Base-by-base conservation (phyloP, 2,329 filamentous ascomycete genomes). In the Scedosporium boydii region DNA sequence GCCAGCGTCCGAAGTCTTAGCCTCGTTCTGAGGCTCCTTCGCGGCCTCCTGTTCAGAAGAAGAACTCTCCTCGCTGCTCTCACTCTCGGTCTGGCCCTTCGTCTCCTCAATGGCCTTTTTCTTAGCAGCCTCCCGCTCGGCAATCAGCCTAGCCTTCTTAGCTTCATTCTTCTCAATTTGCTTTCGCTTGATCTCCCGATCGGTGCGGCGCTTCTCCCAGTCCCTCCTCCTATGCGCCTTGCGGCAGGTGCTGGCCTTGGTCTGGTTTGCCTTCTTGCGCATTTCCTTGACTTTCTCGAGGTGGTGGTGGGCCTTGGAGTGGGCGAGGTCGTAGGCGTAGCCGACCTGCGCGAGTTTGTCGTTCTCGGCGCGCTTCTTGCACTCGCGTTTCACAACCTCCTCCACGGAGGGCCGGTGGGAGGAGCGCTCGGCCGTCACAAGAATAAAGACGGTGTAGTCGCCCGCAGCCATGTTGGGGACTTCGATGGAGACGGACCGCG, bases 271-370 rank as follows among this genome's bases (percentile, higher is more conserved):
- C 67, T 80, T 77, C 69, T 82, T 78, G 26, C 79, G 72, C 26
- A 82, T 76, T 65, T 80, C 78, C 23, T 75, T 72, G 1, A 82
- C 77, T 65, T 80, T 78, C 61, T 82, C 76, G 66, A 82, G 72
- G 61, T 83, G 79, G 0, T 75, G 73, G 58, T 78, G 76, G 1
- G 81, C 83, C 70, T 86, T 86, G 72, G 77, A 80, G 67, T 87
- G 84, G 0, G 84, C 84, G 5, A 86, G 68, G 66, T 87, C 83
- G 64, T 87, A 86, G 0, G 83, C 80, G 46, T 79, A 77, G 2
- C 83, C 84, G 5, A 86, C 80, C 46, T 82, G 80, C 1, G 81
- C 78, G 2, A 87, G 74, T 70, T 86, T 87, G 55, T 84, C 82
- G 58, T 85, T 84, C 16, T 58, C 53, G 29, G 71, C 70, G 12